Base-by-base conservation (phyloP, 2,329 filamentous ascomycete genomes). In the Myriosclerotinia duriaeana region DNA sequence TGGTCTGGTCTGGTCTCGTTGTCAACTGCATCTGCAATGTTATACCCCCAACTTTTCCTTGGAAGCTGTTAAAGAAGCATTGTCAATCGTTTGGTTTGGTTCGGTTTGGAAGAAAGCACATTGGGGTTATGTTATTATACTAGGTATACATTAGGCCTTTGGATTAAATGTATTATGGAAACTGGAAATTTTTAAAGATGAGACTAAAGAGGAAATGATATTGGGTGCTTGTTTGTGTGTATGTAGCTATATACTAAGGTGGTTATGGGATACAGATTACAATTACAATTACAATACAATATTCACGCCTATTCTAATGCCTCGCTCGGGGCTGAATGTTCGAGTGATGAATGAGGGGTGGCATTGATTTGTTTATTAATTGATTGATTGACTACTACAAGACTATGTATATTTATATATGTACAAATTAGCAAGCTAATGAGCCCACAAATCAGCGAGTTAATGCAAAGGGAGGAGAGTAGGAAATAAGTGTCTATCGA, bases 1-100 rank as follows among this genome's bases (percentile, higher is more conserved):
- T 48, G 42, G 56, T 36, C 30, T 38, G 53, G 53, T 42, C 53
- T 48, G 42, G 56, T 36, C 30, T 38, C 50, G 30, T 50, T 48
- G 56, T 50, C 56, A 60, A 22, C 26, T 59, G 42, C 56, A 36
- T 38, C 44, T 48, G 56, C 30, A 60, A 38, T 36, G 30, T 48
- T 60, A 60, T 60, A 60, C 56, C 56, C 56, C 56, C 44, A 50
- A 38, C 11, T 60, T 48, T 38, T 50, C 42, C 20, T 36, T 50
- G 1, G n/a, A 60, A 60, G 56, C 56, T 38, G 17, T 48, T 17
- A 14, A 15, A 15, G 42, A 59, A 46, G 26, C 11, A 36, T 50
- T 60, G 20, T 38, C 56, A 60, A 60, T 60, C 44, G 30, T 50
- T 22, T 60, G 17, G 17, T 54, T 36, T 54, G 17, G 44, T 44